Conservation (phyloP, 169 alveolate genomes). For the Plasmodium ovale region DNA sequence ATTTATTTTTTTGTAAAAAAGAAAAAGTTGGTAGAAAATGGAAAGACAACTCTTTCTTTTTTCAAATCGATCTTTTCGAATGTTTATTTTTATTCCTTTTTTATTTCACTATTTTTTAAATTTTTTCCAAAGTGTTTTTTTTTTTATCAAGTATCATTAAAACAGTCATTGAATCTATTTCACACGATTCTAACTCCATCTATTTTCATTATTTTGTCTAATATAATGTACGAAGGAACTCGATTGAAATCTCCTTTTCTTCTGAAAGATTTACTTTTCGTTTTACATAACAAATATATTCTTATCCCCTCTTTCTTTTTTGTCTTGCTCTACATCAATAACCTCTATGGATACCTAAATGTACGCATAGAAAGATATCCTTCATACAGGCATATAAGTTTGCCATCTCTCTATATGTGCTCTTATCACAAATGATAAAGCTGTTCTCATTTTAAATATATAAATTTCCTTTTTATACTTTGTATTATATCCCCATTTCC, state of each 20-base stretch:
- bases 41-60: not conserved
- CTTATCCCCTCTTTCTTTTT: conserved; percentile 18
- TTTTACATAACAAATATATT: conserved; percentile 24
- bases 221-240: conserved; percentile 34
- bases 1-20: conserved; percentile 23
- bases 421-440: too few species aligned
- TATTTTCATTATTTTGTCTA: conserved; percentile 24
- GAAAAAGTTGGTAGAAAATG: not conserved
- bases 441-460: too few species aligned
- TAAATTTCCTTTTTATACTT: not conserved
- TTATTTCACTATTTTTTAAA: conserved; percentile 30
- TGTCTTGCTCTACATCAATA: conserved; percentile 3
- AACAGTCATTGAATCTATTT: not conserved
- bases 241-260: not conserved
- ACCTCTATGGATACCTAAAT: not conserved
- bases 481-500: conserved; percentile 4
- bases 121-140: not conserved
- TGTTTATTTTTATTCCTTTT: not conserved
- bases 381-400: not conserved
- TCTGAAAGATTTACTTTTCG: conserved; percentile 19
- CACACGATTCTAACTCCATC: conserved; percentile 44
- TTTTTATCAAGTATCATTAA: conserved; percentile 12
- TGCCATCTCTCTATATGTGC: too few species aligned
- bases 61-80: not conserved
- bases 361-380: not conserved